A percentile compares a stretch with the other conserved stretches of the same genome.
Evolutionary conservation across 1,284 basidiomycete genomes (phyloP).

Genomic region (Leccinum insigne): DNA sequence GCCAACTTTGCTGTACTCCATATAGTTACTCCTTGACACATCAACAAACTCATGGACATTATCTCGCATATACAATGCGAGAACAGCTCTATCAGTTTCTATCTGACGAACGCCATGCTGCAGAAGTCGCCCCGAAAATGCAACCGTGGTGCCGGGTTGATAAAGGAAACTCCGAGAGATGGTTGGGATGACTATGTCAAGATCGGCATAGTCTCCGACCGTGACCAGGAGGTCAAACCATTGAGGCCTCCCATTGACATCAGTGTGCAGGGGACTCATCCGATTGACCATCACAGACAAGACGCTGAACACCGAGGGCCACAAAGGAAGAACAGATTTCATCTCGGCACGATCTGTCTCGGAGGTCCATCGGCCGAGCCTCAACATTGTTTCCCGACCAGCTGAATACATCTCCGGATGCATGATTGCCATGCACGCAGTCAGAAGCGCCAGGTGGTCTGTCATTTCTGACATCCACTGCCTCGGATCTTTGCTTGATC

Average conservation of each 20-base stretch:
- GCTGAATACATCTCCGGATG: background rate
- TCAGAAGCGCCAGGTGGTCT: background rate
- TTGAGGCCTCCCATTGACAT: background rate
- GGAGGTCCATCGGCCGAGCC: background rate
- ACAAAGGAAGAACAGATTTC: background rate
- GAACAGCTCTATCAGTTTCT: background rate
- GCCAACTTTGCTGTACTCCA: background rate
- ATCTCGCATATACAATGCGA: background rate
- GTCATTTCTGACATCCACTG: background rate
- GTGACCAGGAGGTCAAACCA: background rate
- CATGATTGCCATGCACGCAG: background rate
- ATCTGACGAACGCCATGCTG: background rate
- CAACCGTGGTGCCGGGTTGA: background rate
- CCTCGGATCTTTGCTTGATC: background rate
- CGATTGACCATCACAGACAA: background rate
- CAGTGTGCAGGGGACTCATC: background rate
- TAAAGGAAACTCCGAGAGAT: background rate
- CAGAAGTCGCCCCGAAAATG: background rate
- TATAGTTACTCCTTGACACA: background rate
- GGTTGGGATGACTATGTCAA: background rate
- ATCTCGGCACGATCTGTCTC: background rate
- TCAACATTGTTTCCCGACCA: background rate
- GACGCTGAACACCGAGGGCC: background rate
- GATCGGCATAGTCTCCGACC: background rate
- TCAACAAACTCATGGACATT: background rate